phyloP scores from a whole-genome alignment of 169 alveolate species.

The Cyclospora cayetanensis region DNA sequence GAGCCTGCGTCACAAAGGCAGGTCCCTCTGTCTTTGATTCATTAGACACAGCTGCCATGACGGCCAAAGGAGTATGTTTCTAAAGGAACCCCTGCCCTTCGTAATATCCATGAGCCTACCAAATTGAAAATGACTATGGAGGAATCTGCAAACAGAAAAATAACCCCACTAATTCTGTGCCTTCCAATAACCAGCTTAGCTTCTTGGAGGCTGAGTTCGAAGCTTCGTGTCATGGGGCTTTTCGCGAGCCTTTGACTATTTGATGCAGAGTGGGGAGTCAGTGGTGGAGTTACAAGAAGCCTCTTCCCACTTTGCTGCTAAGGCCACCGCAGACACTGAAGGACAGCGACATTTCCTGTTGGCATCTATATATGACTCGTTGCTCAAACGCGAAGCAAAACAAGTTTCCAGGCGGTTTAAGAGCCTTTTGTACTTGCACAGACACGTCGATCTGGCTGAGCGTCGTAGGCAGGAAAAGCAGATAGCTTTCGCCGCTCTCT shows the following conservation, averaged over 20 bases:
- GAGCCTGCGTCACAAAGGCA: slow-evolving; percentile 53
- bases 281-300: slow-evolving; percentile 6
- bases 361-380: slow-evolving; percentile 48
- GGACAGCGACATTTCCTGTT: slow-evolving; percentile 60
- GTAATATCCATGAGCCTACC: no score
- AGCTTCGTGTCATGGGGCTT: no score
- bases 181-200: no score
- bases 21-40: slow-evolving; percentile 62
- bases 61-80: not conserved
- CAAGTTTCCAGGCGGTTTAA: slow-evolving; percentile 27
- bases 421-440: slow-evolving; percentile 27
- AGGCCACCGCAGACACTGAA: slow-evolving; percentile 16
- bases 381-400: slow-evolving; percentile 46
- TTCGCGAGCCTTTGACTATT: no score
- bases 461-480: slow-evolving; percentile 22
- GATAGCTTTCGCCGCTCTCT: not conserved
- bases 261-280: slow-evolving; percentile 32
- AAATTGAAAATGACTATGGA: no score
- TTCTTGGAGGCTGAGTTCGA: no score
- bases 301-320: not conserved
- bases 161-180: no score
- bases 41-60: slow-evolving; percentile 36
- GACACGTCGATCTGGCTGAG: slow-evolving; percentile 59
- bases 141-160: no score
- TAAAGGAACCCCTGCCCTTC: no score